These are phyloP conservation scores for Aureobasidium sp. DNA, from an alignment of 2,329 filamentous ascomycete genomes.

Conservation along the genomic window DNA sequence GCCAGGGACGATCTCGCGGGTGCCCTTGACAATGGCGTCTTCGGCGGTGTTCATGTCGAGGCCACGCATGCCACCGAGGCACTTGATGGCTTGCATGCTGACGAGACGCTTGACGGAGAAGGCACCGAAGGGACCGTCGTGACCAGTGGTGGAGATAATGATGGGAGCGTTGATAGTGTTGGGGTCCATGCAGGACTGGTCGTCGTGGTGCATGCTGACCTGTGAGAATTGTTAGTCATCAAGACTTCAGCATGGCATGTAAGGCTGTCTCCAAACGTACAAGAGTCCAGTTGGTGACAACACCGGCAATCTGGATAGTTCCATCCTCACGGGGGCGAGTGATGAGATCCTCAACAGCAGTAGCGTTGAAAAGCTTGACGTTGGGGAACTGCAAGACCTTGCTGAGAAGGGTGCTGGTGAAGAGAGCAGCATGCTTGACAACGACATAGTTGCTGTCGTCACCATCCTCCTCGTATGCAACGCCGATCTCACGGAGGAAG, in stretches of 20 bases:
- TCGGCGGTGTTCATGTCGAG: conserved; percentile 88
- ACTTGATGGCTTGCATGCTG: conserved; percentile 73
- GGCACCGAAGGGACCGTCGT: conserved; percentile 84
- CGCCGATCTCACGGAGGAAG: conserved; percentile 72
- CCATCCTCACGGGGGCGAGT: conserved; percentile 54
- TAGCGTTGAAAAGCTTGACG: conserved; percentile 94
- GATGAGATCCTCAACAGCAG: conserved; percentile 84
- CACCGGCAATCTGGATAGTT: conserved; percentile 67
- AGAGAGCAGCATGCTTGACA: conserved; percentile 87
- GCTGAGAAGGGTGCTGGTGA: conserved; percentile 79
- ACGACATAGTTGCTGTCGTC: conserved; percentile 60
- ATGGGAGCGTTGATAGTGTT: conserved; percentile 93
- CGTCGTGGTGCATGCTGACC: conserved; percentile 32
- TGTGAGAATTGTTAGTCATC: not conserved
- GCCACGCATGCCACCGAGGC: conserved; percentile 85
- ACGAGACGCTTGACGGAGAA: conserved; percentile 88
- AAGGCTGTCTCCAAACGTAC: conserved; percentile 34
- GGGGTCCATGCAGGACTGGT: conserved; percentile 73
- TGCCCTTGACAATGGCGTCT: conserved; percentile 88
- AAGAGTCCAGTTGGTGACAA: conserved; percentile 94
- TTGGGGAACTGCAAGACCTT: conserved; percentile 80
- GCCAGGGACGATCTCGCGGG: conserved; percentile 77
- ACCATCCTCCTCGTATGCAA: conserved; percentile 81
- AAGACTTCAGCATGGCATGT: conserved; percentile 27
- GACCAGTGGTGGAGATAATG: conserved; percentile 81